phyloP scores from a whole-genome alignment of 208 protist genomes.

The Trichomonas tenax region DNA sequence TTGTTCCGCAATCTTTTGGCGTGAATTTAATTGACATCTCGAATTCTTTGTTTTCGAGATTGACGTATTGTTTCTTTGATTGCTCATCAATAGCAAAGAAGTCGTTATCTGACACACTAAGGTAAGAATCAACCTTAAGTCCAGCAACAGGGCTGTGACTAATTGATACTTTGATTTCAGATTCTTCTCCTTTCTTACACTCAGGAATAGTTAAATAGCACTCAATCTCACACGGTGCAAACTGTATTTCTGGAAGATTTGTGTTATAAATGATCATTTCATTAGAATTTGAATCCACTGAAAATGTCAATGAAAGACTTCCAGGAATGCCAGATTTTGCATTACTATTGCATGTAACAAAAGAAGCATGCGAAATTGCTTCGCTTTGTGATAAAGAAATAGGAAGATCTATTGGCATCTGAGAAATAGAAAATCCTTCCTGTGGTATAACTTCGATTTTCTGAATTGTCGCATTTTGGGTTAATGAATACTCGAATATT shows the following conservation, averaged over 20 bases:
- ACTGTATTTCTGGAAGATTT: neutral
- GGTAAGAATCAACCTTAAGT: neutral
- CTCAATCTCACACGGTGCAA: neutral
- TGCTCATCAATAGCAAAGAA: neutral
- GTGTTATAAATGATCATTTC: neutral
- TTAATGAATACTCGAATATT: neutral
- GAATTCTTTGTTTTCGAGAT: neutral
- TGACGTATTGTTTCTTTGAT: neutral
- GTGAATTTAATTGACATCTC: neutral
- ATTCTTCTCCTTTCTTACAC: neutral
- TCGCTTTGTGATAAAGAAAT: neutral
- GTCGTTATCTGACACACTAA: neutral
- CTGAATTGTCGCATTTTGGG: neutral
- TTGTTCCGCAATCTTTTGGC: neutral
- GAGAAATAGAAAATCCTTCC: neutral
- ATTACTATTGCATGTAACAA: neutral
- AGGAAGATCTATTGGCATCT: neutral
- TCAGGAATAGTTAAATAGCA: neutral
- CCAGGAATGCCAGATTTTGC: neutral
- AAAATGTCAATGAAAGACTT: neutral
- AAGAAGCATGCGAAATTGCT: neutral
- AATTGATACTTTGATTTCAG: neutral
- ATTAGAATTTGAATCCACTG: neutral
- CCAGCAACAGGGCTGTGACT: neutral
- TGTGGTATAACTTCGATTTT: neutral